A percentile compares a stretch with the other conserved stretches of the same genome.
These are phyloP conservation scores for Incumbomyces lentus DNA, from an alignment of 2,329 filamentous ascomycete species.

Conservation along the genomic window DNA sequence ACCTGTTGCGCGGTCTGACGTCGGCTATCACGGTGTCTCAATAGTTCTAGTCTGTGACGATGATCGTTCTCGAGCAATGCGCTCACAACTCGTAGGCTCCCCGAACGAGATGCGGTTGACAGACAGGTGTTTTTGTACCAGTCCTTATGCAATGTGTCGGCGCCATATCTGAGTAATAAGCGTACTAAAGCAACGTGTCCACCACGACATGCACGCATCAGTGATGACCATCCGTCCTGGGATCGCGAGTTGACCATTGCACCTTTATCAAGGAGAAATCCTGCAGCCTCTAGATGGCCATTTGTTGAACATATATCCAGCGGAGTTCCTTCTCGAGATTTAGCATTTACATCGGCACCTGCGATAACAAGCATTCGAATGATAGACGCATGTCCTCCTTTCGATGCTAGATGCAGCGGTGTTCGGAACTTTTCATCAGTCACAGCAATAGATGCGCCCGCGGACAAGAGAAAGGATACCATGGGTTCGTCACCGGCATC, in stretches of 20 bases:
- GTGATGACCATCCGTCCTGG: conserved; percentile 21
- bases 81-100: conserved; percentile 12
- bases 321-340: conserved; percentile 12
- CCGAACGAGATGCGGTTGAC: conserved; percentile 17
- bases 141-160: conserved; percentile 21
- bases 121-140: conserved; percentile 13
- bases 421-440: conserved; percentile 14
- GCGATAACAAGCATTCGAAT: conserved; percentile 11
- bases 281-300: conserved; percentile 13
- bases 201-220: conserved; percentile 23
- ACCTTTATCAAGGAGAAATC: conserved; percentile 19
- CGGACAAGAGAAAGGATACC: conserved; percentile 20
- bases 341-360: conserved; percentile 14
- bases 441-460: conserved; percentile 20
- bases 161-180: conserved; percentile 22
- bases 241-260: conserved; percentile 22
- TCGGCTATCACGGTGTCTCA: conserved; percentile 12
- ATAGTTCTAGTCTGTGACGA: conserved; percentile 9
- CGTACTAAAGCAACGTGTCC: conserved; percentile 23
- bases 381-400: conserved; percentile 13
- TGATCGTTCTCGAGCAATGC: conserved; percentile 14
- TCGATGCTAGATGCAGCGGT: conserved; percentile 16
- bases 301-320: conserved; percentile 19
- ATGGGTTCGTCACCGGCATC: conserved; percentile 20
- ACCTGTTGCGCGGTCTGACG: conserved; percentile 15